Base-by-base conservation (phyloP, 2,329 filamentous ascomycete genomes). In the Aspergillus costaricaensis region DNA sequence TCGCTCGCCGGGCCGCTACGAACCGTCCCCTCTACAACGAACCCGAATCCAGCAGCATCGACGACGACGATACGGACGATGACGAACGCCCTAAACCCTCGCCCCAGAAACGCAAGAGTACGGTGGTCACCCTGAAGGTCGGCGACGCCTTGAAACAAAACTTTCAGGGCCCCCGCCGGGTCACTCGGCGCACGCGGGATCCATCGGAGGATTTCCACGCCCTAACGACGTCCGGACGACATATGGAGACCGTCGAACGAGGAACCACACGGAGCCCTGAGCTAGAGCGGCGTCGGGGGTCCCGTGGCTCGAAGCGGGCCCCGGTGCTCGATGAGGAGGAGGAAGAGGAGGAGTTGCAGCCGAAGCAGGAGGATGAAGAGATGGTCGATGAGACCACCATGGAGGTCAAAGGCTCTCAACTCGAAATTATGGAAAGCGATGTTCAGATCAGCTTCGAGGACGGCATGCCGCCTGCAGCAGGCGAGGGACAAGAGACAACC, bases 161-260 rank as follows among this genome's bases (percentile, higher is more conserved):
- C 51, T 59, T 70, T 58, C 60, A 67, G 55, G 61, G 62, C 67
- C 78, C 61, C 64, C 69, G 86, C 64, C 81, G 85, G 62, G 86
- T 82, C 64, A 86, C 84, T 69, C 85, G 86, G 49, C 79, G 85
- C 17, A 86, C 82, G 23, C 84, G 85, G 62, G 84, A 85, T 64
- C 77, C 82, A 4, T 81, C 83, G 25, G 81, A 83, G 38, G 81
- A 84, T 36, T 80, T 88, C 14, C 75, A 86, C 49, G 84, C 82
- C 15, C 75, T 88, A 48, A 84, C 85, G 3, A 82, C 85, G 63
- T 87, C 85, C 7, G 86, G 86, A 17, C 82, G 79, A 60, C 85
- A 88, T 70, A 79, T 81, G 60, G 74, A 84, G 57, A 78, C 85
- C 4, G 76, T 86, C 9, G 79, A 84, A 61, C 76, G 80, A 64